Evolutionary conservation across 139 green algal genomes (phyloP).

Genomic region (Marvania coccoides): DNA sequence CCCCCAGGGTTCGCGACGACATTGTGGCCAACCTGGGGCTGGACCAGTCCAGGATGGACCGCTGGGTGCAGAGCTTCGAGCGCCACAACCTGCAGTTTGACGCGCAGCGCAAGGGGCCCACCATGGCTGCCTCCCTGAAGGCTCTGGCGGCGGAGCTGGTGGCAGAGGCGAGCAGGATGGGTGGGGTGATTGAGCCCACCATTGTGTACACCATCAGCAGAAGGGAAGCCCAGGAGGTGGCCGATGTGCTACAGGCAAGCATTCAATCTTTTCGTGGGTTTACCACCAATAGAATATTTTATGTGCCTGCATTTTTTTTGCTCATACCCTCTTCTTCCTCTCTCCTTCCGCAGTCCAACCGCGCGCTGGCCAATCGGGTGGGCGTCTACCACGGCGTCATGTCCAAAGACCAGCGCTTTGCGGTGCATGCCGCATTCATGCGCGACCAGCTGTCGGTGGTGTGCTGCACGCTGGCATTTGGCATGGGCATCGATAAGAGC

Average conservation of each 20-base stretch:
- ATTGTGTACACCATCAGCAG: conserved; percentile 47
- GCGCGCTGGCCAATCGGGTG: neutral
- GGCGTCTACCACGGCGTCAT: conserved; percentile 43
- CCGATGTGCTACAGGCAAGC: conserved; percentile 8
- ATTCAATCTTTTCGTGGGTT: too few species aligned
- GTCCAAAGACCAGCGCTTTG: conserved; percentile 3
- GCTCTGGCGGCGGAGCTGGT: conserved; percentile 20
- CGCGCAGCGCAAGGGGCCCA: conserved; percentile 19
- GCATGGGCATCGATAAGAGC: conserved; percentile 32
- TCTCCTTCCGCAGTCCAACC: neutral
- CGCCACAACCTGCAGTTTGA: conserved; percentile 48
- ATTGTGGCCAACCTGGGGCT: conserved; percentile 28
- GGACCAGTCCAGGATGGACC: neutral
- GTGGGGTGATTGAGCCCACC: conserved; percentile 19
- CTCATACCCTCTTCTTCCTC: neutral
- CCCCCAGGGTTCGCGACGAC: conserved; percentile 17
- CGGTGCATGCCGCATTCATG: conserved; percentile 44
- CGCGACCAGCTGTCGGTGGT: conserved; percentile 32
- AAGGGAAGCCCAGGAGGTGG: conserved; percentile 17
- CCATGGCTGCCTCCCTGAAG: neutral
- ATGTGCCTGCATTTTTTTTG: neutral
- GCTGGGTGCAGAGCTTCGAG: conserved; percentile 45
- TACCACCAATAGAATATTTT: neutral
- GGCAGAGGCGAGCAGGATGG: neutral
- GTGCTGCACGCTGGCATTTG: conserved; percentile 30